phyloP scores from a whole-genome alignment of 2,329 filamentous ascomycete genomes.

The Coleophoma eucalyptorum region DNA sequence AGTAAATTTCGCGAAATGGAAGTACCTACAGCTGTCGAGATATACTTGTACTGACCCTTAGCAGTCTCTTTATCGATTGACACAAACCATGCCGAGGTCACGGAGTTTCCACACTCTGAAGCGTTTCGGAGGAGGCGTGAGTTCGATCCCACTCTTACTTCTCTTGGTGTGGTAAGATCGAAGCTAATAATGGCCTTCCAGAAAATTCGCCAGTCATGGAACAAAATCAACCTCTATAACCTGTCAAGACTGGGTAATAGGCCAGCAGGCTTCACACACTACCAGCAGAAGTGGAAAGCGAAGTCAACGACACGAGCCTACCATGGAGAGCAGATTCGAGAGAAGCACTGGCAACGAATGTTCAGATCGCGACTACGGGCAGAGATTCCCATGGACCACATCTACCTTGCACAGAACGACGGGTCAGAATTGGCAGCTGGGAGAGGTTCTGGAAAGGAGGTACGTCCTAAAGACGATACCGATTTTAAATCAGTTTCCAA shows the following conservation, averaged over 20 bases:
- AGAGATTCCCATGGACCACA: slow-evolving; percentile 80
- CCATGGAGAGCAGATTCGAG: slow-evolving; percentile 91
- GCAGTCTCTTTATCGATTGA: too few species aligned
- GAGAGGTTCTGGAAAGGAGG: slow-evolving; percentile 64
- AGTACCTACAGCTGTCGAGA: too few species aligned
- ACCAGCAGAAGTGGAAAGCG: slow-evolving; percentile 96
- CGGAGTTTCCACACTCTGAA: slow-evolving; percentile 65
- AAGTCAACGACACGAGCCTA: slow-evolving; percentile 83
- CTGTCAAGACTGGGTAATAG: slow-evolving; percentile 53
- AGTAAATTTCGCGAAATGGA: too few species aligned
- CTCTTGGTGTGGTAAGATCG: slow-evolving; percentile 1
- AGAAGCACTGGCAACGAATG: slow-evolving; percentile 91
- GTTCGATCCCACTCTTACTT: background rate
- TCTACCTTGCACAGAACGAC: slow-evolving; percentile 75
- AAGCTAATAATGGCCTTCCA: slow-evolving; percentile 33
- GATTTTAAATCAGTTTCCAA: slow-evolving; percentile 23
- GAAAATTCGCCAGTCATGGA: slow-evolving; percentile 96
- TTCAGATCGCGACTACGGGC: slow-evolving; percentile 79
- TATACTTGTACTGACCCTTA: too few species aligned
- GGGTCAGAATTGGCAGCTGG: slow-evolving; percentile 81
- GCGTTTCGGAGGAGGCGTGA: slow-evolving; percentile 50
- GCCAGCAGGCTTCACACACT: slow-evolving; percentile 63
- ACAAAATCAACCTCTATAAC: slow-evolving; percentile 96
- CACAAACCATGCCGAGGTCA: slow-evolving; percentile 35
- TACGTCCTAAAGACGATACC: slow-evolving; percentile 3